Evolutionary conservation across 495 filamentous ascomycete genomes (phyloP).

Genomic region (Lepraria neglecta): DNA sequence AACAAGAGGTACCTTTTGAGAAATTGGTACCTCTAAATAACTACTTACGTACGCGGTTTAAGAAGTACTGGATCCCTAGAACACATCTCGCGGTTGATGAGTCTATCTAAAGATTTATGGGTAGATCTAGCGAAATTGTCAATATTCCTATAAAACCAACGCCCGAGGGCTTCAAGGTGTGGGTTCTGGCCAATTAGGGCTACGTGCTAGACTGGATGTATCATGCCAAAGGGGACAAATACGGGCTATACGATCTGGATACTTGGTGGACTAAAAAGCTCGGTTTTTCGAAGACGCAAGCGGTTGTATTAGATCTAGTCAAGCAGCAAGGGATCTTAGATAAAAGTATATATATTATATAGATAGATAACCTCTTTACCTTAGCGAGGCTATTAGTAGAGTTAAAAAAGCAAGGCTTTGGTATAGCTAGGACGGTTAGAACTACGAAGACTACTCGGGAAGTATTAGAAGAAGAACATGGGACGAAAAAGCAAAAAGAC

Average conservation of each 20-base stretch:
- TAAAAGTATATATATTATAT: background rate
- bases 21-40: background rate
- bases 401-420: background rate
- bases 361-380: slow-evolving; percentile 2
- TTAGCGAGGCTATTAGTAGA: background rate
- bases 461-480: background rate
- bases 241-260: background rate
- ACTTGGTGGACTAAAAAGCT: background rate
- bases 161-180: background rate
- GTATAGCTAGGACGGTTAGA: background rate
- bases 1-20: background rate
- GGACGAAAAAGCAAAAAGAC: background rate
- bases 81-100: background rate
- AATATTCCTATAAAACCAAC: background rate
- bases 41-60: background rate
- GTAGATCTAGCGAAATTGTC: background rate
- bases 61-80: background rate
- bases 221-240: background rate
- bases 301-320: background rate
- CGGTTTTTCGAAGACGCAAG: background rate
- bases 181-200: background rate
- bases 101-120: slow-evolving; percentile 1
- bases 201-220: background rate
- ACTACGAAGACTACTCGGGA: background rate
- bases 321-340: background rate